Base-by-base conservation (phyloP, 2,329 filamentous ascomycete genomes). In the Colletotrichum tanaceti region DNA sequence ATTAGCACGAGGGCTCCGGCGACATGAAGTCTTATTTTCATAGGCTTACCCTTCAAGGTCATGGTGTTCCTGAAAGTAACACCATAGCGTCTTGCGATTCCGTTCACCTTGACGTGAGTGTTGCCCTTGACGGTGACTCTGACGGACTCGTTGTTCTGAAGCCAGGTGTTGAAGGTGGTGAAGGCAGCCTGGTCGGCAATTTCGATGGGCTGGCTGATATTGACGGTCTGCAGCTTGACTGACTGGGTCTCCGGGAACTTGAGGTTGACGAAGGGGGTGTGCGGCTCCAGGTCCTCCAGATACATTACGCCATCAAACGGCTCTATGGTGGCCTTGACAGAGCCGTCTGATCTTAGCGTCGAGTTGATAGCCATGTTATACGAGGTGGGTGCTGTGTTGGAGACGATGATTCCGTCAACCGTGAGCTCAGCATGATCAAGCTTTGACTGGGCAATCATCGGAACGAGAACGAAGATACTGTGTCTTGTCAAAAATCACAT, bases 61-160 rank as follows among this genome's bases (percentile, higher is more conserved):
- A 89, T 68, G 7, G 81, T 85, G 81, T 89, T 89, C 75, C 85
- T 84, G 75, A 89, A 90, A 65, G 81, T 81, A 68, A 87, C 84
- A 7, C 74, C 75, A 71, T 83, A 88, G 59, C 81, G 80, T 64
- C 79, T 81, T 63, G 79, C 74, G 65, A 90, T 81, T 50, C 85
- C 84, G 18, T 75, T 78, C 49, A 88, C 83, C 70, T 83, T 79
- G 68, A 89, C 77, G 66, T 82, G 77, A 64, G 87, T 87, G 71
- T 83, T 78, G 70, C 87, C 88, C 58, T 80, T 74, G 63, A 90
- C 78, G 44, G 81, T 83, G 67, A 90, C 79, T 35, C 79, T 79
- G 59, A 89, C 72, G 2, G 80, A 81, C 70, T 86, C 80, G 70
- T 83, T 86, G 72, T 79, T 76, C 69, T 88, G 79, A 65, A 89